These are phyloP conservation scores for Linum trigynum DNA, from an alignment of 345 rosid genomes.

Conservation along the genomic window DNA sequence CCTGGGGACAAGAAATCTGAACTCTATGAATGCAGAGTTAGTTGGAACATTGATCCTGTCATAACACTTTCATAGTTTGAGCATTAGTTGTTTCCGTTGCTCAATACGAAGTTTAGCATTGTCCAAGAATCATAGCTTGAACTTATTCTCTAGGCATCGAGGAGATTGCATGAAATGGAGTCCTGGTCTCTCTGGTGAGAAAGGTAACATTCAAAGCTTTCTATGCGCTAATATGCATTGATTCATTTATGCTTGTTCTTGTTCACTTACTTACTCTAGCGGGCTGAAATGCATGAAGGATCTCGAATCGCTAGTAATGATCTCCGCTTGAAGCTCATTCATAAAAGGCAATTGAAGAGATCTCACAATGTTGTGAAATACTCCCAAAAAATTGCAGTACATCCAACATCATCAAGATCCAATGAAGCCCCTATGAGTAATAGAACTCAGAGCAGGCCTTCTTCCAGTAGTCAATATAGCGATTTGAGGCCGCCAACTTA, in stretches of 20 bases:
- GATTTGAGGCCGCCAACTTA: constrained; percentile 15
- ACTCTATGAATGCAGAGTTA: too few relatives aligned
- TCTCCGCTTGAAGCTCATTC: constrained; percentile 33
- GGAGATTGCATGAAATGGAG: constrained; percentile 16
- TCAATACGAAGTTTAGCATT: not conserved
- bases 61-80: not conserved
- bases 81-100: not conserved
- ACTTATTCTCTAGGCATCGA: constrained; percentile 15
- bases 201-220: constrained; percentile 14
- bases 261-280: constrained; percentile 11
- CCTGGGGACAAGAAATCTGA: too few relatives aligned
- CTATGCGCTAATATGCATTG: not conserved
- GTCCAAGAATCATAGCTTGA: not conserved
- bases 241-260: constrained; percentile 1
- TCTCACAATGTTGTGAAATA: constrained; percentile 3
- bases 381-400: constrained; percentile 1
- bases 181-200: constrained; percentile 5
- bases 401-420: constrained; percentile 9
- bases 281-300: constrained; percentile 22
- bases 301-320: constrained; percentile 23
- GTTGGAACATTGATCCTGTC: not conserved
- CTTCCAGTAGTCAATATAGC: constrained; percentile 9
- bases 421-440: constrained; percentile 12
- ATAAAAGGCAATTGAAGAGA: constrained; percentile 20
- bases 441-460: constrained; percentile 12